These are phyloP conservation scores for Takashimella tepidaria DNA, from an alignment of 1,284 basidiomycete genomes.

Conservation along the genomic window DNA sequence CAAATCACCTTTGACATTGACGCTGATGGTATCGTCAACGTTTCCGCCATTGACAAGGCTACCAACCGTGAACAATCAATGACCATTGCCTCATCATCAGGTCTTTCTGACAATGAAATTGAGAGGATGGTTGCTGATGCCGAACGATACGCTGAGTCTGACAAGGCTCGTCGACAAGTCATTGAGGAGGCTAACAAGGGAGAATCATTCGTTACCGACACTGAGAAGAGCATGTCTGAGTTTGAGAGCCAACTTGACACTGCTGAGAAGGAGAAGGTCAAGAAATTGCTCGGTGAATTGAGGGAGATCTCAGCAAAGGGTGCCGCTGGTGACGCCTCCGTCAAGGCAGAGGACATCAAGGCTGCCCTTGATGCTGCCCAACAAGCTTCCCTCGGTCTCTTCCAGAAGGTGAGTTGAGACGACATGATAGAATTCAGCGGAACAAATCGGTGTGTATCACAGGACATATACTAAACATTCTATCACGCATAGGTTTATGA, in stretches of 20 bases:
- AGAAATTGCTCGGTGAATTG: constrained; percentile 78
- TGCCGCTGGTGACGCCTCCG: constrained; percentile 72
- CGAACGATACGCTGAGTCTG: constrained; percentile 85
- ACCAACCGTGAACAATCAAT: constrained; percentile 91
- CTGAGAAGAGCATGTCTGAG: constrained; percentile 92
- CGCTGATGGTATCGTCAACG: constrained; percentile 97
- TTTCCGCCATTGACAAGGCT: constrained; percentile 93
- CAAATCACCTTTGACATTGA: constrained; percentile 99
- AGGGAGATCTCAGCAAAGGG: constrained; percentile 87
- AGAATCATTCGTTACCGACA: constrained; percentile 89
- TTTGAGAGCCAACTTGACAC: constrained; percentile 95
- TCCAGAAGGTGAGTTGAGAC: constrained; percentile 76
- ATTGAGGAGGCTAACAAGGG: constrained; percentile 98
- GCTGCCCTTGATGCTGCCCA: constrained; percentile 95
- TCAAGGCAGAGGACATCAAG: constrained; percentile 82
- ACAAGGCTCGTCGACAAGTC: constrained; percentile 79
- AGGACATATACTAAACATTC: too few species aligned
- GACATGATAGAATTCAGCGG: too few species aligned
- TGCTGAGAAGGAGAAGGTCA: constrained; percentile 88
- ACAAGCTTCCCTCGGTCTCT: constrained; percentile 89
- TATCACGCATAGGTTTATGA: constrained; percentile 64
- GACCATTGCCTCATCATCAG: constrained; percentile 84
- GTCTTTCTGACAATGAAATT: constrained; percentile 93
- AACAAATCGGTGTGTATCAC: too few species aligned
- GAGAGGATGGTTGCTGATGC: constrained; percentile 95